phyloP scores from a whole-genome alignment of 2,329 filamentous ascomycete genomes.

The Diaporthe sp. region DNA sequence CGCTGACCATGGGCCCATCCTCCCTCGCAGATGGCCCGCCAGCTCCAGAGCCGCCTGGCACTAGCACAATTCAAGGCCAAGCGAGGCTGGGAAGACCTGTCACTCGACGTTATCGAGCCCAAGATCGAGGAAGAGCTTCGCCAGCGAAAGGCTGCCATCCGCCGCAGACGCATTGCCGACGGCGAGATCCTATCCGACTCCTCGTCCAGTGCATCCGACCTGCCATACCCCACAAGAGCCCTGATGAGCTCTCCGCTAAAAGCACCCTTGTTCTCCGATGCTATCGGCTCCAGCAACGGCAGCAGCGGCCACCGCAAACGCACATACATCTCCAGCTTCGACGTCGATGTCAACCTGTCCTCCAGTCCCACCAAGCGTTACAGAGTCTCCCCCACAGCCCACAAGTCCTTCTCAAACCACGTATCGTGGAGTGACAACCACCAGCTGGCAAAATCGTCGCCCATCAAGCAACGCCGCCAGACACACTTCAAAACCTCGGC shows the following conservation, averaged over 20 bases:
- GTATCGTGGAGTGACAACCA: conserved; percentile 83
- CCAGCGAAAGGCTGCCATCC: conserved; percentile 48
- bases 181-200: conserved; percentile 88
- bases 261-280: conserved; percentile 86
- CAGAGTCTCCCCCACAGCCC: conserved; percentile 73
- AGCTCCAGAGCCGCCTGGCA: conserved; percentile 92
- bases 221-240: conserved; percentile 75
- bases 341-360: conserved; percentile 62
- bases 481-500: conserved; percentile 80
- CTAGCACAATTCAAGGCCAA: conserved; percentile 98
- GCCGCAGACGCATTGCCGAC: conserved; percentile 77
- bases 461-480: conserved; percentile 82
- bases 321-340: conserved; percentile 72
- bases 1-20: conserved; percentile 36
- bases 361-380: conserved; percentile 78
- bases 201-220: conserved; percentile 85
- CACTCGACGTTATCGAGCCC: conserved; percentile 87
- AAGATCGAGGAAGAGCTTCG: conserved; percentile 82
- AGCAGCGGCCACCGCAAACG: conserved; percentile 77
- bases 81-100: conserved; percentile 93
- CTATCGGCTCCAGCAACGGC: conserved; percentile 78
- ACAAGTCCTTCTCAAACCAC: conserved; percentile 70
- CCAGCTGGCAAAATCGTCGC: conserved; percentile 87
- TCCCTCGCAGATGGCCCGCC: conserved; percentile 83
- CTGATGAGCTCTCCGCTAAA: conserved; percentile 90